Conservation (phyloP, 139 green algal genomes). For the Chlorella sorokiniana region DNA sequence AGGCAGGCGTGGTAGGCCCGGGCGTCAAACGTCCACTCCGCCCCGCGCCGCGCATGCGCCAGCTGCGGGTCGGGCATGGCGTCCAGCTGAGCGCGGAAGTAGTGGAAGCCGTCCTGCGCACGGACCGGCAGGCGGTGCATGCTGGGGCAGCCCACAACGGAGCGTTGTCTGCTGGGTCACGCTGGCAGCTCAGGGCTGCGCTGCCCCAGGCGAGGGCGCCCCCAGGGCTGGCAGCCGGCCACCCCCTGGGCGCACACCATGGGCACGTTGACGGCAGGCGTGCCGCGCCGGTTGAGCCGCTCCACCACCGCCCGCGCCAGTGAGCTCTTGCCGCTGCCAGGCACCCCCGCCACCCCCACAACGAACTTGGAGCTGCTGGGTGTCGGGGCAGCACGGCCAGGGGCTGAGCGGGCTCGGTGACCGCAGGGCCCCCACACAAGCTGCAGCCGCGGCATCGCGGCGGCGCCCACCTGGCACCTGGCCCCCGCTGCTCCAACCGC, state of each 20-base stretch:
- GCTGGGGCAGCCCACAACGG: too few species aligned
- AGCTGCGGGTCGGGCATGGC: constrained; percentile 69
- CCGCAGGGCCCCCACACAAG: not conserved
- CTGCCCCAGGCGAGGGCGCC: too few species aligned
- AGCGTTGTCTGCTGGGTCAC: too few species aligned
- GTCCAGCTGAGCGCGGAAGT: constrained; percentile 79
- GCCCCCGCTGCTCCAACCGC: constrained; percentile 1
- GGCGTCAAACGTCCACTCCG: constrained; percentile 88
- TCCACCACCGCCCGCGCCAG: constrained; percentile 56
- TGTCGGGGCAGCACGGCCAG: not conserved
- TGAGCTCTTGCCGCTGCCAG: constrained; percentile 83
- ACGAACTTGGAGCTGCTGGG: constrained; percentile 39
- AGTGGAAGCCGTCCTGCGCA: constrained; percentile 73
- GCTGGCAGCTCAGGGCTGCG: not conserved
- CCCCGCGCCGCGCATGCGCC: constrained; percentile 68
- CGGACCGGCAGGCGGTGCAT: too few species aligned
- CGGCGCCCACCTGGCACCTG: not conserved
- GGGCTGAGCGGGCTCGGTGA: not conserved
- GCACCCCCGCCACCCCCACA: constrained; percentile 80
- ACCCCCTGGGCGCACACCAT: constrained; percentile 69
- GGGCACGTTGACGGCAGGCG: constrained; percentile 55
- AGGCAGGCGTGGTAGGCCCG: constrained; percentile 68
- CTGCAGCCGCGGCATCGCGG: not conserved
- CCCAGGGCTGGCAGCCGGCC: too few species aligned
- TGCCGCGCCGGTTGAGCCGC: constrained; percentile 57